These are phyloP conservation scores for Colletotrichum camelliae DNA, from an alignment of 2,329 filamentous ascomycete genomes.

Conservation along the genomic window DNA sequence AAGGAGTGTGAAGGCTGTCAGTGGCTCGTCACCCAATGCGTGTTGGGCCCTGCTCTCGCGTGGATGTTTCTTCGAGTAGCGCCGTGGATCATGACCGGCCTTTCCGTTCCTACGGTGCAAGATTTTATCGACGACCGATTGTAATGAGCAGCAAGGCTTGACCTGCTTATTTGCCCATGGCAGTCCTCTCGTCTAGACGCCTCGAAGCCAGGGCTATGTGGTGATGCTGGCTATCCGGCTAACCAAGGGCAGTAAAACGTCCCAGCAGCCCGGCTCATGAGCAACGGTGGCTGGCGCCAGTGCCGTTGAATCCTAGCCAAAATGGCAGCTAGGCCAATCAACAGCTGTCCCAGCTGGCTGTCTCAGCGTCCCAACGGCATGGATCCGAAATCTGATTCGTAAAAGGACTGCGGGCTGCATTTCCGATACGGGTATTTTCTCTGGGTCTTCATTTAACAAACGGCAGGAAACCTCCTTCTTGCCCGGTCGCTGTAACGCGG, in stretches of 20 bases:
- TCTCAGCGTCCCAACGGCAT: conserved; percentile 18
- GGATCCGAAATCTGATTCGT: conserved; percentile 18
- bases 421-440: conserved; percentile 16
- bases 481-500: neutral
- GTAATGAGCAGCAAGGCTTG: neutral
- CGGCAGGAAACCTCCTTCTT: neutral
- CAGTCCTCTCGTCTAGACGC: neutral
- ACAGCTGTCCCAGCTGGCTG: neutral
- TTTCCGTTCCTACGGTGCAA: neutral
- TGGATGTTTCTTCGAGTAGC: neutral
- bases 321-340: neutral
- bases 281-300: conserved; percentile 7
- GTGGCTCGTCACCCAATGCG: neutral
- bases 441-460: neutral
- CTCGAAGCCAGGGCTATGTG: neutral
- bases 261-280: conserved; percentile 11
- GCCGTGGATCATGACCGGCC: conserved; percentile 10
- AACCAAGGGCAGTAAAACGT: neutral
- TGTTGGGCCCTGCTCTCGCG: neutral
- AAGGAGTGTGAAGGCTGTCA: neutral
- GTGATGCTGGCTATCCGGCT: neutral
- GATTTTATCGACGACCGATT: neutral
- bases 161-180: neutral
- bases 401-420: conserved; percentile 4
- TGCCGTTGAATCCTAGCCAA: conserved; percentile 3